Evolutionary conservation across 2,329 filamentous ascomycete species (phyloP), one percentile per base, ranked within the genome.

Genomic region (Aureobasidium sp.): DNA sequence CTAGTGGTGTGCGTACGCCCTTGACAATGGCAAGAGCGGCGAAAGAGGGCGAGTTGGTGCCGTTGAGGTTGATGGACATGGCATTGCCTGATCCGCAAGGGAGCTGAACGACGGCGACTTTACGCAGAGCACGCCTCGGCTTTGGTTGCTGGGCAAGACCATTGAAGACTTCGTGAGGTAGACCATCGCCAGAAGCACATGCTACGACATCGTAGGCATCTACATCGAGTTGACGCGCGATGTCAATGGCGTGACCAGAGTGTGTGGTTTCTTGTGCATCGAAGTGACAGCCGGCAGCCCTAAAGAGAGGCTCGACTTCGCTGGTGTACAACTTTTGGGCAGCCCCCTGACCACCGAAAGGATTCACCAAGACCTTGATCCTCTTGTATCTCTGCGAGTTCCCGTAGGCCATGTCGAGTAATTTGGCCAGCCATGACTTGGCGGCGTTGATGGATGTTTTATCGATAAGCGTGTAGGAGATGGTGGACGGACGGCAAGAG

Each of bases 81-180:
- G 90, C 94, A 73, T 99, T 99, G 6, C 94, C 94, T 55, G 90
- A 94, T 15, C 94, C 94, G 71, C 92, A 96, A 1, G 94, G 94
- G 39, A 99, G 81, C 70, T 96, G 90, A 25, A 87, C 87, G 1
- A 99, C 86, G 0, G 94, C 90, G 15, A 97, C 77, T 69, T 87
- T 89, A 25, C 81, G 77, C 64, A 99, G 77, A 0, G 93, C 94
- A 61, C 82, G 82, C 36, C 81, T 79, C 22, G 91, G 91, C 74
- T 97, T 89, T 5, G 81, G 71, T 42, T 91, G 86, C 74, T 85
- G 87, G 15, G 84, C 91, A 36, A 99, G 77, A 0, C 94, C 94
- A 71, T 99, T 97, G 79, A 97, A 96, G 9, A 96, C 88, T 75
- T 99, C 94, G 72, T 96, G 88, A 0, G 91, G 88, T 42, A 96